phyloP scores from a whole-genome alignment of 805 yeast genomes.

The Teunomyces pallodes region DNA sequence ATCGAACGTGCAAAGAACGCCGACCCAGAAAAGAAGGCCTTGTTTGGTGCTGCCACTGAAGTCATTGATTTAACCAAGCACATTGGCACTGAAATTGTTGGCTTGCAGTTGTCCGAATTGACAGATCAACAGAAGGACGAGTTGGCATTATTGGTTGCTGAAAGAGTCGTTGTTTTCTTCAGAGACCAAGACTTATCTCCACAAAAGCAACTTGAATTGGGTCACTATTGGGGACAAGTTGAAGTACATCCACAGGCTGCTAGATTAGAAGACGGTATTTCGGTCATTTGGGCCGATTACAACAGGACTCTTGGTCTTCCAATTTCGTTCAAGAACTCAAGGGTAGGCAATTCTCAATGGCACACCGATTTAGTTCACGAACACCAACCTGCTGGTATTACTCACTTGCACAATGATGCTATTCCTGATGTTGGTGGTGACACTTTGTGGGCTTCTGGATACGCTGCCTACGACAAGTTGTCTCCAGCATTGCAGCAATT shows the following conservation, averaged over 20 bases:
- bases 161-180: slow-evolving; percentile 30
- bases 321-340: slow-evolving; percentile 27
- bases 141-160: slow-evolving; percentile 29
- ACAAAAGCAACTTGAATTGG: slow-evolving; percentile 28
- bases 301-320: slow-evolving; percentile 25
- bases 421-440: slow-evolving; percentile 50
- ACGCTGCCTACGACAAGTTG: slow-evolving; percentile 55
- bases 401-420: slow-evolving; percentile 37
- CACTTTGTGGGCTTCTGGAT: slow-evolving; percentile 57
- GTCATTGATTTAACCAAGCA: slow-evolving; percentile 29
- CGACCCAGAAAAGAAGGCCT: slow-evolving; percentile 30
- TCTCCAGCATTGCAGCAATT: slow-evolving; percentile 50
- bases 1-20: slow-evolving; percentile 27
- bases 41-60: slow-evolving; percentile 30
- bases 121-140: slow-evolving; percentile 28
- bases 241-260: slow-evolving; percentile 22
- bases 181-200: slow-evolving; percentile 31
- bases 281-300: slow-evolving; percentile 32
- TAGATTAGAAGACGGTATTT: slow-evolving; percentile 22
- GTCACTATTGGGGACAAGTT: slow-evolving; percentile 30
- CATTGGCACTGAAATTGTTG: slow-evolving; percentile 31
- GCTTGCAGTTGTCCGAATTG: slow-evolving; percentile 28
- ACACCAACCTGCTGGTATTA: slow-evolving; percentile 35
- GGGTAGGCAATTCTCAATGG: slow-evolving; percentile 28
- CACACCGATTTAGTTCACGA: slow-evolving; percentile 39